A percentile compares a stretch with the other conserved stretches of the same genome.
These are phyloP conservation scores for Cudoniella acicularis DNA, from an alignment of 495 filamentous ascomycete genomes.

Conservation along the genomic window DNA sequence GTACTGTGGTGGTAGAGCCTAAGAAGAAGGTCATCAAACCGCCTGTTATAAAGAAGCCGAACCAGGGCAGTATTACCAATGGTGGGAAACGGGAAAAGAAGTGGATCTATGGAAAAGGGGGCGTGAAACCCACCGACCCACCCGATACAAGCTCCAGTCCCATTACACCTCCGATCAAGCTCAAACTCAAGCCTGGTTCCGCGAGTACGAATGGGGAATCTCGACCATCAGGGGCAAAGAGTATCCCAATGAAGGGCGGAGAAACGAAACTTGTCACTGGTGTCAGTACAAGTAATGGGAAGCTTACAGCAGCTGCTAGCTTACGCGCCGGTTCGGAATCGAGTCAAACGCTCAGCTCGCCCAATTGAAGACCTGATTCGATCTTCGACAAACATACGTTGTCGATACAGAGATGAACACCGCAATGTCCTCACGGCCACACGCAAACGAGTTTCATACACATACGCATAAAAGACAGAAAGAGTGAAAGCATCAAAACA, in stretches of 20 bases:
- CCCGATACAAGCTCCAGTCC: conserved; percentile 34
- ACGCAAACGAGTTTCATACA: background rate
- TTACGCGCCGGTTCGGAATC: conserved; percentile 7
- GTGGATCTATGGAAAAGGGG: conserved; percentile 28
- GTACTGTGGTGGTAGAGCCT: conserved; percentile 27
- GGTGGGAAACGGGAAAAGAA: conserved; percentile 43
- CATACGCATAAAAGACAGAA: background rate
- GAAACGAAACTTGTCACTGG: background rate
- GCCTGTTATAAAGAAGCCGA: conserved; percentile 47
- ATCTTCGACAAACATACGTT: background rate
- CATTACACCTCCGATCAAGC: background rate
- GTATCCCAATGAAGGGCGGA: conserved; percentile 24
- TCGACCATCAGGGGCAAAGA: conserved; percentile 30
- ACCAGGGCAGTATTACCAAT: conserved; percentile 17
- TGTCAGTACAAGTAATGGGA: conserved; percentile 4
- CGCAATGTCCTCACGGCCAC: background rate
- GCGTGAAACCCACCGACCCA: conserved; percentile 38
- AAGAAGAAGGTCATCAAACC: conserved; percentile 38
- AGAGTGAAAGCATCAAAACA: background rate
- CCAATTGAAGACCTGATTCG: conserved; percentile 1
- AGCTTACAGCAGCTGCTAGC: background rate
- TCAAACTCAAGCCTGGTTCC: conserved; percentile 39
- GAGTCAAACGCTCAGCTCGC: conserved; percentile 19
- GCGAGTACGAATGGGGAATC: conserved; percentile 32
- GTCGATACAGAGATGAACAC: background rate